phyloP scores from a whole-genome alignment of 495 filamentous ascomycete genomes.

The Penicillium angulare region DNA sequence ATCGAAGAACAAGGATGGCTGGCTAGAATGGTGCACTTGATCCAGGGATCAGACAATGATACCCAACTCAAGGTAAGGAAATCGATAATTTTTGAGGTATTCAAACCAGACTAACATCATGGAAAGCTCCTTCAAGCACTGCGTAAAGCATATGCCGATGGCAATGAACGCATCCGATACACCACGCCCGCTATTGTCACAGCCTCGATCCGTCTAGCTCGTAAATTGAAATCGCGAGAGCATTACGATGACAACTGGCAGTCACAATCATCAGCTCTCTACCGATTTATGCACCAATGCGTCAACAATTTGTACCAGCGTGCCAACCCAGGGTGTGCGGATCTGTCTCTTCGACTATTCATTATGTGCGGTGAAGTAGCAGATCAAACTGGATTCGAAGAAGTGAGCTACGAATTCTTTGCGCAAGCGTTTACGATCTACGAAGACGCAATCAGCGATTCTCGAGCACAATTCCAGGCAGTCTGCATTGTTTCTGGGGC shows the following conservation, averaged over 20 bases:
- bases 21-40: constrained; percentile 84
- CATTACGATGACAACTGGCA: constrained; percentile 96
- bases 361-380: constrained; percentile 89
- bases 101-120: constrained; percentile 24
- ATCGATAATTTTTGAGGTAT: background rate
- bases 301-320: constrained; percentile 87
- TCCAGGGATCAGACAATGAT: constrained; percentile 80
- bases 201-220: constrained; percentile 83
- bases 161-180: constrained; percentile 92
- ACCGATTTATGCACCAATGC: constrained; percentile 89
- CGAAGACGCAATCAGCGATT: constrained; percentile 93
- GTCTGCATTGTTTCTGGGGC: constrained; percentile 92
- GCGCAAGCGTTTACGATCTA: constrained; percentile 98
- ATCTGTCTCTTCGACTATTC: constrained; percentile 85
- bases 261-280: constrained; percentile 80
- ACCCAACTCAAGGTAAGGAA: constrained; percentile 75
- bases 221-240: constrained; percentile 85
- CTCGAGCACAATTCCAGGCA: constrained; percentile 93
- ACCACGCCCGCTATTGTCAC: constrained; percentile 93
- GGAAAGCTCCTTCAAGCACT: constrained; percentile 77
- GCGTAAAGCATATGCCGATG: constrained; percentile 83
- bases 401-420: constrained; percentile 97
- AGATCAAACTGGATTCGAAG: constrained; percentile 88
- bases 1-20: constrained; percentile 97
- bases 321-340: constrained; percentile 76